Evolutionary conservation across 768 basidiomycete species (phyloP), one percentile per base, ranked within the genome.

Genomic region (Leucogyrophana mollusca): DNA sequence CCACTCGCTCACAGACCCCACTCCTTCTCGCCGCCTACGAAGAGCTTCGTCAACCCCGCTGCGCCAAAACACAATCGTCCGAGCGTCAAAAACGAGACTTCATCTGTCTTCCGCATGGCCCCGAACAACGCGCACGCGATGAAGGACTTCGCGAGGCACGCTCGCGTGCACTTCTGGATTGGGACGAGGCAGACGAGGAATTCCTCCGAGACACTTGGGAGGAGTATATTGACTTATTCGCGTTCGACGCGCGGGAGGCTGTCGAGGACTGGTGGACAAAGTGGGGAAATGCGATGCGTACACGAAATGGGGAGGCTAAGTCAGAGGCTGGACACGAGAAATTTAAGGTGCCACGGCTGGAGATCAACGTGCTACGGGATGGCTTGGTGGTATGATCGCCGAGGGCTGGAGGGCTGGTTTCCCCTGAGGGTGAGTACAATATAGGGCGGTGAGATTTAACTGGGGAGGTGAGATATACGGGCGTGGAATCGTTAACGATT

Each of bases 191-290:
- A 14, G 51, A 55, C 40, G 52, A 81, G 53, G 69, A 64, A 5
- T 65, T 64, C 23, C 67, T 82, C 38, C 64, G 60, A 44, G 60
- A 56, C 22, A 68, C 75, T 25, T 82, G 79, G 70, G 72, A 73
- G 46, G 70, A 71, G 22, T 75, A 79, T 49, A 59, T 81, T 45
- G 68, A 69, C 24, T 51, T 81, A 47, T 76, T 72, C 42, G 60
- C 66, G 9, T 76, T 79, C 55, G 71, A 79, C 49, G 71, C 78
- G 4, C 67, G 62, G 17, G 80, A 84, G 47, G 69, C 67, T 35
- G 80, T 77, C 18, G 77, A 79, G 45, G 78, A 82, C 58, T 84
- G 80, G 79, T 84, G 80, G 80, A 73, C 73, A 3, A 76, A 71
- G 34, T 78, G 73, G 76, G 78, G 78, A 2, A 50, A 37, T 4